Conservation (phyloP, 2,329 filamentous ascomycete species). For the Penicillium sp. region DNA sequence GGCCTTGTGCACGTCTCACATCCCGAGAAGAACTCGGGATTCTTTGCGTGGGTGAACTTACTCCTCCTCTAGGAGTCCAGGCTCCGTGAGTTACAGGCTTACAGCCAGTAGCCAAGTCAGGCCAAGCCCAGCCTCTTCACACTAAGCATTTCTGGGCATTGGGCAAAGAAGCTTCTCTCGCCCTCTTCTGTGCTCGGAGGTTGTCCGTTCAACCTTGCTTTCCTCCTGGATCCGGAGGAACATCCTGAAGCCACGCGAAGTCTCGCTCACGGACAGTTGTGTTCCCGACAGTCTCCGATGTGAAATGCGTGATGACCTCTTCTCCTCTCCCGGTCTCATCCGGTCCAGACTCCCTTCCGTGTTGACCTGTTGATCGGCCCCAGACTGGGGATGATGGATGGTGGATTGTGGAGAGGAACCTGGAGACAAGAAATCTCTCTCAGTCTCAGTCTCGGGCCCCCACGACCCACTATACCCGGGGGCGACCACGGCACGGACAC, state of each 20-base stretch:
- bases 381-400: conserved; percentile 12
- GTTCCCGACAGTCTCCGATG: neutral
- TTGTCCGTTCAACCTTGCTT: neutral
- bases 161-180: conserved; percentile 6
- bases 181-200: neutral
- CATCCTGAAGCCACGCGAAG: neutral
- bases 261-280: too few species aligned
- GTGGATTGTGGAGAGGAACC: conserved; percentile 19
- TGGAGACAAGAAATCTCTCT: conserved; percentile 11
- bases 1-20: neutral
- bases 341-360: conserved; percentile 15
- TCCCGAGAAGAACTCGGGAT: neutral
- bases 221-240: neutral
- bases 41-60: neutral
- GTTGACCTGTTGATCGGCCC: conserved; percentile 3
- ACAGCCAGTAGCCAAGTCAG: neutral
- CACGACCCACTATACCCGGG: conserved; percentile 21
- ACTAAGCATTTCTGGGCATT: conserved; percentile 9
- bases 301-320: neutral
- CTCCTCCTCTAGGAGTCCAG: too few species aligned
- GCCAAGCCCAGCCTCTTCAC: conserved; percentile 10
- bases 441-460: too few species aligned
- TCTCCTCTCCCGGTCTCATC: neutral
- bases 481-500: neutral
- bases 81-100: too few species aligned